Percentiles rank a stretch among this genome's conserved stretches.
Conservation (phyloP, 352 stramenopile genomes). For the Pythium dissimile region DNA sequence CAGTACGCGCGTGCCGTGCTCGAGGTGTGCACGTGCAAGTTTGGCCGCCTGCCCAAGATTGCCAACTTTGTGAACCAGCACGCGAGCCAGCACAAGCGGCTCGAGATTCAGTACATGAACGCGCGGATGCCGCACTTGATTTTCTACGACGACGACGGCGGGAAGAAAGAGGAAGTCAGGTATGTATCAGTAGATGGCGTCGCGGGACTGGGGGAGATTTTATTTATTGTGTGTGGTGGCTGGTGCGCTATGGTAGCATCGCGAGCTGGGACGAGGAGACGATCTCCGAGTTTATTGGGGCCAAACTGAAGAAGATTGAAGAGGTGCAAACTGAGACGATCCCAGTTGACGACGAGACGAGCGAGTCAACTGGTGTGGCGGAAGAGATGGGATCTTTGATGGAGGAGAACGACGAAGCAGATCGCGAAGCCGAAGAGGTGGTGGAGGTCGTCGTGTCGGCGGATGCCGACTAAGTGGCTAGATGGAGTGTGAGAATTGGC, state of each 20-base stretch:
- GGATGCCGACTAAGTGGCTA: slow-evolving; percentile 2
- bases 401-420: slow-evolving; percentile 13
- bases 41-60: slow-evolving; percentile 61
- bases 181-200: slow-evolving; percentile 10
- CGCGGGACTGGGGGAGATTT: no score
- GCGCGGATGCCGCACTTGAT: slow-evolving; percentile 49
- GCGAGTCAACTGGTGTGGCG: no score
- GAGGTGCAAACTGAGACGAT: background rate
- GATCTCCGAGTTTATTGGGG: slow-evolving; percentile 66
- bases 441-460: slow-evolving; percentile 20
- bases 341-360: background rate
- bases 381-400: no score
- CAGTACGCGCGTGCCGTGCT: slow-evolving; percentile 47
- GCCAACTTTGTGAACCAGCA: slow-evolving; percentile 63
- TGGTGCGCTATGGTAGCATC: slow-evolving; percentile 30
- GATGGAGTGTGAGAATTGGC: no score
- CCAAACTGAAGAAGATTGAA: slow-evolving; percentile 42
- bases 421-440: slow-evolving; percentile 9
- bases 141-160: slow-evolving; percentile 52
- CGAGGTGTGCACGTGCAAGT: slow-evolving; percentile 48
- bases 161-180: slow-evolving; percentile 65
- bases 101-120: slow-evolving; percentile 54
- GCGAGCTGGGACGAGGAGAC: slow-evolving; percentile 70
- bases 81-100: slow-evolving; percentile 33
- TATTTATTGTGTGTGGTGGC: background rate